Evolutionary conservation across 345 rosid genomes (phyloP), one percentile per base, ranked within the genome.

Genomic region (Hibiscus syriacus): DNA sequence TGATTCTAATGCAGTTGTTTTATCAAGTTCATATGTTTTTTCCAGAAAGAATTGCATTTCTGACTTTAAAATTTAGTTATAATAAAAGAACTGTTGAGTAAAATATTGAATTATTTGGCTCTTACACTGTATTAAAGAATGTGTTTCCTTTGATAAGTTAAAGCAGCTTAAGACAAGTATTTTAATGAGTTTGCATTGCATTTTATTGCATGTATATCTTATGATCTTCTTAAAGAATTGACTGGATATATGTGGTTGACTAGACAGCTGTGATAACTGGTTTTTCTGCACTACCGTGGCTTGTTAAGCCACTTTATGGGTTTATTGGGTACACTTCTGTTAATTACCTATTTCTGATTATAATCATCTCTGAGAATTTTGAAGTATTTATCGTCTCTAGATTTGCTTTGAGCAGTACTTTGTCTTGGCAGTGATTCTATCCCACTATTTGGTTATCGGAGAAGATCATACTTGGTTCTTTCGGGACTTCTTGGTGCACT

Each of bases 201-300:
- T 29, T 67, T 46, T 60, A 41, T 69, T 25, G 25, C 22, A 17
- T 25, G 50, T 69, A 26, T 62, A 23, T 53, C 65, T 9, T 73
- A 45, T 38, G 52, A 57, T 26, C 50, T 56, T 68, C 17, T 43
- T 65, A 23, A 56, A 81, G 74, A 76, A 72, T 89, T 87, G 85
- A 94, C 84, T 69, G 61, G 46, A 60, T 78, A 61, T 75, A 64
- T 70, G 13, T 79, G 74, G 25, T 85, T 84, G 79, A 82, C 86
- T 91, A 91, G 99, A 91, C 96, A 85, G 99, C 99, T 83, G 89
- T 91, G 65, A 84, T 94, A 79, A 80, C 86, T 26, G 97, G 97
- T 48, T 90, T 91, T 80, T 89, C 99, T 74, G 74, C 99, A 6
- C 81, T 94, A 48, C 99, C 99, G 1, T 94, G 99, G 99, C 99